Evolutionary conservation across 352 stramenopile genomes (phyloP).

Genomic region (Phytophthora niederhauseri): DNA sequence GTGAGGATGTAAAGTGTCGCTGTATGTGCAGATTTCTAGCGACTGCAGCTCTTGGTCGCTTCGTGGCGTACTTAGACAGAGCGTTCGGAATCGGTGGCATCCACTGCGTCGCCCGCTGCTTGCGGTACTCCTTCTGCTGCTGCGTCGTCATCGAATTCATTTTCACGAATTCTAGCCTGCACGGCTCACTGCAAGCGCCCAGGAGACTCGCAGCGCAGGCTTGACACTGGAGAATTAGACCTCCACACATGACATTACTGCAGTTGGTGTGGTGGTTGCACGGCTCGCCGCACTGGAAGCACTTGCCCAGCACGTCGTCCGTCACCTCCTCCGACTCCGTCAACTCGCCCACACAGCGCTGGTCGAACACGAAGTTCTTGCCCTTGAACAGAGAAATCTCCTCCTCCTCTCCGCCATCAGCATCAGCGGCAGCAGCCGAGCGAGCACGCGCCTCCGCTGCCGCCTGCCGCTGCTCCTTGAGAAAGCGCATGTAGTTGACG

Average conservation of each 20-base stretch:
- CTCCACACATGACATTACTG: conserved; percentile 56
- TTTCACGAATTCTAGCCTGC: conserved; percentile 51
- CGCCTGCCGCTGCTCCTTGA: conserved; percentile 42
- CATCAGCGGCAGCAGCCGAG: neutral
- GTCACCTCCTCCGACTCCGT: conserved; percentile 56
- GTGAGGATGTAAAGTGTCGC: conserved; percentile 28
- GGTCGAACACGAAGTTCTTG: conserved; percentile 84
- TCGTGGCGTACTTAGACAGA: conserved; percentile 20
- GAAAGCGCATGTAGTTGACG: conserved; percentile 62
- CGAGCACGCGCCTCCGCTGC: conserved; percentile 6
- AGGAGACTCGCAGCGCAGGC: conserved; percentile 33
- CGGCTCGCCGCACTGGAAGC: conserved; percentile 63
- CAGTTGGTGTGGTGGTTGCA: conserved; percentile 55
- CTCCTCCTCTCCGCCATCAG: conserved; percentile 29
- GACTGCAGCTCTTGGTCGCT: conserved; percentile 36
- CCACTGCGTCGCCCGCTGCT: conserved; percentile 50
- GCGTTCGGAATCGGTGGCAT: conserved; percentile 52
- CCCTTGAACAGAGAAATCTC: conserved; percentile 45
- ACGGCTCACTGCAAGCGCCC: conserved; percentile 48
- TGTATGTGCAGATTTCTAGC: conserved; percentile 27
- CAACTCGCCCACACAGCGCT: conserved; percentile 59
- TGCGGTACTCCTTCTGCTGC: conserved; percentile 54
- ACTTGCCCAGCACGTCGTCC: conserved; percentile 61
- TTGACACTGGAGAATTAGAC: conserved; percentile 53
- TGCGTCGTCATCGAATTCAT: conserved; percentile 52